Percentiles rank a stretch among this genome's conserved stretches.
Conservation (phyloP, 805 yeast genomes). For the Hanseniaspora clermontiae region DNA sequence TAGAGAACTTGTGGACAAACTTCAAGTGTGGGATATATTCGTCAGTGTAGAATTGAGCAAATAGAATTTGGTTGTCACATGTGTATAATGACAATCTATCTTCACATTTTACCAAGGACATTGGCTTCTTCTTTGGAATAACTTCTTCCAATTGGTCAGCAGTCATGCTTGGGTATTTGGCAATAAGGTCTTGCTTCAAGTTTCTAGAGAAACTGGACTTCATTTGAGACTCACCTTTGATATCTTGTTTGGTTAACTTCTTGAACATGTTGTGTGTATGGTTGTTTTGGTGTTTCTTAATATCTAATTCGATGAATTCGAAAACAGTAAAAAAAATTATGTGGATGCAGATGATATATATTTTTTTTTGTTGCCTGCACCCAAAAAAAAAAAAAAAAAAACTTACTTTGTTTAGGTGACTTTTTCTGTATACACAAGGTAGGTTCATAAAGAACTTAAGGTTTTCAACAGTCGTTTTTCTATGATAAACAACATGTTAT, state of each 20-base stretch:
- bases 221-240: constrained; percentile 80
- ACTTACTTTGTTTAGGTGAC: too few species aligned
- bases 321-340: not conserved
- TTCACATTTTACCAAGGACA: constrained; percentile 72
- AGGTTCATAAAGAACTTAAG: too few species aligned
- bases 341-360: not conserved
- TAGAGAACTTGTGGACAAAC: constrained; percentile 68
- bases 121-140: constrained; percentile 79
- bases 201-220: constrained; percentile 90
- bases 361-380: not conserved
- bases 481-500: too few species aligned
- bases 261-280: not conserved
- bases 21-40: constrained; percentile 63
- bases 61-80: constrained; percentile 58
- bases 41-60: constrained; percentile 64
- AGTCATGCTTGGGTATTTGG: constrained; percentile 64
- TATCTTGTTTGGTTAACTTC: constrained; percentile 69
- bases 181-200: constrained; percentile 59
- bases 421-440: too few species aligned
- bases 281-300: not conserved
- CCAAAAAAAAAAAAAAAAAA: not conserved
- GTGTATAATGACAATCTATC: constrained; percentile 72
- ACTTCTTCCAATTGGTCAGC: constrained; percentile 57
- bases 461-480: not conserved
- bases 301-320: not conserved